Base-by-base conservation (phyloP, 305 asterid species). In the Fraxinus sp. region DNA sequence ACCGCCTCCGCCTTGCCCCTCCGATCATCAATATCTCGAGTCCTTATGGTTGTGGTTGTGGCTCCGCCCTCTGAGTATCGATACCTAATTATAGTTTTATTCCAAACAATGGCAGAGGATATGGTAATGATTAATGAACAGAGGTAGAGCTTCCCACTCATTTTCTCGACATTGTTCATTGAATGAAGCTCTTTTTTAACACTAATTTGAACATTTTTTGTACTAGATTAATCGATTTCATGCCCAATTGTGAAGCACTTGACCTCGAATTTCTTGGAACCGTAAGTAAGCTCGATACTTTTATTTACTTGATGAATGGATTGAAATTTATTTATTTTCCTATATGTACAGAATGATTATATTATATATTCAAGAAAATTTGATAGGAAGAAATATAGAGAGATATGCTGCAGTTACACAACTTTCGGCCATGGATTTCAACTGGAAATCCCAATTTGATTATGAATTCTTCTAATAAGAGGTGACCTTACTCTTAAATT, bases 81-180 rank as follows among this genome's bases (percentile, higher is more conserved):
- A 82, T 92, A 32, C 98, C 98, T 1, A 92, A 92, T 79, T 94
- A 94, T 87, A 85, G 88, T 84, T 74, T 90, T 64, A 78, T 79
- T 49, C 59, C 64, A 2, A 36, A 39, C 87, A 88, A 88, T 39
- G 26, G 22, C 82, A 90, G 32, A 28, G 32, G 32, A 28, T 28
- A 28, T 28, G 32, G 32, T 28, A 28, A 28, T 28, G 32, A 28
- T 28, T 28, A 1, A 32, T 32, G 35, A 32, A 32, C 35, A 32
- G 4, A 3, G 35, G 33, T 30, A 30, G 33, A 24, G 28, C 1
- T 24, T 24, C 28, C 28, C 28, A 76, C 55, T 72, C 26, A 79
- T 79, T 66, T 75, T 75, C 20, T 30, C 70, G 30, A 16, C 59
- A 33, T 14, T 70, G 24, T 66, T 28, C 35, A 49, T 62, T 59